phyloP scores from a whole-genome alignment of 805 yeast genomes.

The Kodamaea laetipori region DNA sequence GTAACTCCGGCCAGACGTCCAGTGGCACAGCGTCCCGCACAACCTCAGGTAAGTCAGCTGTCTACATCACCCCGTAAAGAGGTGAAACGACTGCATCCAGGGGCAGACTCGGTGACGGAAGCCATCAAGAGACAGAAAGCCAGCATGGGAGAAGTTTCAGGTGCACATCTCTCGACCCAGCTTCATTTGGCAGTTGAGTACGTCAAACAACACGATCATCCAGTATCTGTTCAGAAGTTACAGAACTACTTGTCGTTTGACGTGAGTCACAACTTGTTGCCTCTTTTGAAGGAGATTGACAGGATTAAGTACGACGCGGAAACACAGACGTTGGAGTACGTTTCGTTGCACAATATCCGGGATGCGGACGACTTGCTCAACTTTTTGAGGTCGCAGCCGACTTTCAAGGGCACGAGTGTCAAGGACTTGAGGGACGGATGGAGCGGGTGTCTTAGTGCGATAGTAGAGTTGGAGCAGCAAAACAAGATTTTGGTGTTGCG shows the following conservation, averaged over 20 bases:
- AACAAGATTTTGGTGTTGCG: conserved; percentile 79
- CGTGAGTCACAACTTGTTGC: conserved; percentile 63
- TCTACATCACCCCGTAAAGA: conserved; percentile 13
- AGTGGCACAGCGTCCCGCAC: conserved; percentile 13
- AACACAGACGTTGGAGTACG: conserved; percentile 73
- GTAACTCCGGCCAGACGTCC: conserved; percentile 37
- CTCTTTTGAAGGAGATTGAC: conserved; percentile 72
- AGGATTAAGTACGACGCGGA: conserved; percentile 69
- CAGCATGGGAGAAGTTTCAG: conserved; percentile 32
- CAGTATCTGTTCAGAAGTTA: conserved; percentile 66
- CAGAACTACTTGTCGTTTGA: conserved; percentile 66
- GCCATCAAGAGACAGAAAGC: conserved; percentile 39
- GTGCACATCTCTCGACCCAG: conserved; percentile 79
- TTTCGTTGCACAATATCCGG: conserved; percentile 85
- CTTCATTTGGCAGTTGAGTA: conserved; percentile 89
- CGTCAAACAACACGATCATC: conserved; percentile 70
- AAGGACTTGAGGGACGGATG: conserved; percentile 88
- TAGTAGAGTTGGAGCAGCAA: conserved; percentile 75
- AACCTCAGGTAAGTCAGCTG: conserved; percentile 7
- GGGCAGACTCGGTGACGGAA: conserved; percentile 31
- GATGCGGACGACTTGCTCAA: conserved; percentile 74
- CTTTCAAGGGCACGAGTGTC: conserved; percentile 85
- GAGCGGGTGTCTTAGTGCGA: conserved; percentile 82
- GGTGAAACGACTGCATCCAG: conserved; percentile 13
- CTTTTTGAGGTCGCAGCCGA: conserved; percentile 74